A percentile compares a stretch with the other conserved stretches of the same genome.
phyloP scores from a whole-genome alignment of 345 rosid species.

The thale cress (Arabidopsis thaliana) region TAIR10.1 NC_003070.9:1000001-1000500 shows the following conservation, averaged over 20 bases:
- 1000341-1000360: background rate
- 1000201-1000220: conserved; percentile 91
- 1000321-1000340: conserved; percentile 4
- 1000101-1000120: conserved; percentile 66
- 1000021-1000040: conserved; percentile 67
- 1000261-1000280: conserved; percentile 17
- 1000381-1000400: background rate
- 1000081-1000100: background rate
- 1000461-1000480: conserved; percentile 20
- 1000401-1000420: background rate
- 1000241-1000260: conserved; percentile 24
- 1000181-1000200: conserved; percentile 88
- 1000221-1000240: conserved; percentile 65
- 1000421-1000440: background rate
- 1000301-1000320: conserved; percentile 27
- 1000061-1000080: background rate
- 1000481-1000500: background rate
- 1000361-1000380: background rate
- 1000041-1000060: background rate
- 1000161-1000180: conserved; percentile 91
- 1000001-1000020: conserved; percentile 96
- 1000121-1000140: conserved; percentile 99
- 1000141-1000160: conserved; percentile 95
- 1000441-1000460: background rate
- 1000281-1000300: conserved; percentile 25